Evolutionary conservation across 2,329 filamentous ascomycete genomes (phyloP).

Genomic region (Calonectria hawksworthii): DNA sequence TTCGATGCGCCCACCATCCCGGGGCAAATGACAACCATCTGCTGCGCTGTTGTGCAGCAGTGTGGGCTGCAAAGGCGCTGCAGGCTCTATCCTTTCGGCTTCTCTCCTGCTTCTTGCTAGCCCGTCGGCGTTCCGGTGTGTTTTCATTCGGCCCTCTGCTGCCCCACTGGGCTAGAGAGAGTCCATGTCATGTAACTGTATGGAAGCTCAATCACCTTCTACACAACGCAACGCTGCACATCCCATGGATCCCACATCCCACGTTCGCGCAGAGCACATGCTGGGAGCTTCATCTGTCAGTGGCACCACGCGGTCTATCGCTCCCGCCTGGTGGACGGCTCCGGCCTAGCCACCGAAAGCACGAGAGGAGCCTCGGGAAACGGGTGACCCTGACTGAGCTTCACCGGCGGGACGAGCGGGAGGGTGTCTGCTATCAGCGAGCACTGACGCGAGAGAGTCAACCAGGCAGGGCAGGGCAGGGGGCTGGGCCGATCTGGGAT

Average conservation of each 20-base stretch:
- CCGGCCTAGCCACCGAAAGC: constrained; percentile 23
- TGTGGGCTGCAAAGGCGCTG: constrained; percentile 11
- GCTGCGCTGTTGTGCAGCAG: constrained; percentile 24
- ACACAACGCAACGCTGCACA: constrained; percentile 24
- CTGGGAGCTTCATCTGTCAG: constrained; percentile 34
- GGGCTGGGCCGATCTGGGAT: constrained; percentile 24
- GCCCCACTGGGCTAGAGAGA: background rate
- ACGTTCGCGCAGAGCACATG: constrained; percentile 26
- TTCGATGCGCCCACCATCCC: background rate
- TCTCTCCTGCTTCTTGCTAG: constrained; percentile 15
- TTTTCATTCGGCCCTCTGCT: background rate
- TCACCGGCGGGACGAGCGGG: constrained; percentile 32
- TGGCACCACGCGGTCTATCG: constrained; percentile 36
- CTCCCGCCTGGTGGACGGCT: constrained; percentile 26
- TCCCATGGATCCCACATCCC: constrained; percentile 20
- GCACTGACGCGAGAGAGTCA: constrained; percentile 4
- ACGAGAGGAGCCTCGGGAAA: background rate
- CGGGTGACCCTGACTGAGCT: constrained; percentile 2
- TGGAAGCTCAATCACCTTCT: constrained; percentile 12
- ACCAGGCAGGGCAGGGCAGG: background rate
- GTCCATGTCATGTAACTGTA: constrained; percentile 6
- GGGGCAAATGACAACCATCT: constrained; percentile 20
- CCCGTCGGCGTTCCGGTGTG: background rate
- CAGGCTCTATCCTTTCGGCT: constrained; percentile 26
- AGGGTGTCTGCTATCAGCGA: constrained; percentile 10